Evolutionary conservation across 2,329 filamentous ascomycete genomes (phyloP), one percentile per base, ranked within the genome.

Genomic region (Ophiognomonia clavigignenti-juglandacearum): DNA sequence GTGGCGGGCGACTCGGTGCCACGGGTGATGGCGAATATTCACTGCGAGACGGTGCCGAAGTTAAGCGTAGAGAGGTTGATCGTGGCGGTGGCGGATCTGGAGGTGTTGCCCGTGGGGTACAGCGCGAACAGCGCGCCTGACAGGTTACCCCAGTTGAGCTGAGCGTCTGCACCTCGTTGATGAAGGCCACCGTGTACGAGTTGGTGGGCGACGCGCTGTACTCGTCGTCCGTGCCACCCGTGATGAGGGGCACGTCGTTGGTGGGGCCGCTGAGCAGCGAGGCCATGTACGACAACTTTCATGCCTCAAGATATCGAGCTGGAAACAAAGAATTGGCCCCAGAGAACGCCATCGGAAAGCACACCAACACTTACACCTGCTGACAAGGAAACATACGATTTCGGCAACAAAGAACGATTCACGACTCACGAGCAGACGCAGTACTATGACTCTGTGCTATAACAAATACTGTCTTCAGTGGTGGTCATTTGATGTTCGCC

Each of bases 201-300:
- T 55, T 55, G 14, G 19, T 36, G 10, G 46, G 3, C 3, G 51
- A 47, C 5, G 63, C 59, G 11, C 62, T 62, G 8, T 55, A 58
- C 29, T 65, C 61, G 19, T 64, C 63, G 14, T 60, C 60, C 23
- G 59, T 63, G 48, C 65, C 65, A n/a, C 63, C 63, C 1, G 62
- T 65, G 18, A 66, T 57, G 11, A 66, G 51, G 3, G 64, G 64
- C 6, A 66, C 62, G 18, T 65, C 62, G 48, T 62, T 64, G 36
- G 59, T 61, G 0, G 59, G 55, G 0, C 60, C 62, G 3, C 56
- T 52, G 10, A 48, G 35, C 22, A 65, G 49, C 2, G 37, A 47
- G 19, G 52, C 45, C 9, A 41, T 27, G 41, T 59, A 59, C 18
- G n/a, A n/a, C n/a, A n/a, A n/a, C n/a, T n/a, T n/a, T n/a, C n/a